Evolutionary conservation across 106 monocot genomes (phyloP).

Genomic region (Phalaenopsis equestris): DNA sequence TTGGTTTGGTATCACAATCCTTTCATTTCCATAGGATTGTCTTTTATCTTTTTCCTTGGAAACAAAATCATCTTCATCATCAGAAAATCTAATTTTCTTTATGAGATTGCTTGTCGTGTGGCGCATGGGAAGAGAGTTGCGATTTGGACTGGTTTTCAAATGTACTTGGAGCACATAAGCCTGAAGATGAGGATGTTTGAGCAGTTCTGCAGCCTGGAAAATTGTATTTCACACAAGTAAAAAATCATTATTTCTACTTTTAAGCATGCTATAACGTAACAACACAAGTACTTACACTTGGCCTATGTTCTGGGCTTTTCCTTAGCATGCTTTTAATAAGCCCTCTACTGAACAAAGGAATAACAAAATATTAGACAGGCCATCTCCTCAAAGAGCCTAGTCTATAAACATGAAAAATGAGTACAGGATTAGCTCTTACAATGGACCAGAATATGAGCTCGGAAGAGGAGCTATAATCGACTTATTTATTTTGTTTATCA

Average conservation of each 20-base stretch:
- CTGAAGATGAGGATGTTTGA: constrained; percentile 84
- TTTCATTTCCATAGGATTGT: constrained; percentile 41
- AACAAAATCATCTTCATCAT: constrained; percentile 31
- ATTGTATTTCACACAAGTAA: background rate
- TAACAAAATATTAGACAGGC: background rate
- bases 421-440: constrained; percentile 38
- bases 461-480: constrained; percentile 92
- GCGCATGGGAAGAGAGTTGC: constrained; percentile 42
- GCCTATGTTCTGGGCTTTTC: constrained; percentile 90
- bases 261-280: background rate
- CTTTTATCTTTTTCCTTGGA: constrained; percentile 37
- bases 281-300: constrained; percentile 53
- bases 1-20: constrained; percentile 31
- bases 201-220: constrained; percentile 78
- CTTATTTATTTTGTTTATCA: constrained; percentile 98
- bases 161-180: constrained; percentile 81
- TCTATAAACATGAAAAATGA: background rate
- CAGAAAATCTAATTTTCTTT: constrained; percentile 50
- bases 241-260: background rate
- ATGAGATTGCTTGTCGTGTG: constrained; percentile 14
- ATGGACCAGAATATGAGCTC: constrained; percentile 72
- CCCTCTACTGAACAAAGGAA: constrained; percentile 56
- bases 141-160: constrained; percentile 46
- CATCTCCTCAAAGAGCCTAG: background rate
- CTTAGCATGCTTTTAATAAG: constrained; percentile 97